Base-by-base conservation (phyloP, 495 filamentous ascomycete species). In the Cercophora newfieldiana region DNA sequence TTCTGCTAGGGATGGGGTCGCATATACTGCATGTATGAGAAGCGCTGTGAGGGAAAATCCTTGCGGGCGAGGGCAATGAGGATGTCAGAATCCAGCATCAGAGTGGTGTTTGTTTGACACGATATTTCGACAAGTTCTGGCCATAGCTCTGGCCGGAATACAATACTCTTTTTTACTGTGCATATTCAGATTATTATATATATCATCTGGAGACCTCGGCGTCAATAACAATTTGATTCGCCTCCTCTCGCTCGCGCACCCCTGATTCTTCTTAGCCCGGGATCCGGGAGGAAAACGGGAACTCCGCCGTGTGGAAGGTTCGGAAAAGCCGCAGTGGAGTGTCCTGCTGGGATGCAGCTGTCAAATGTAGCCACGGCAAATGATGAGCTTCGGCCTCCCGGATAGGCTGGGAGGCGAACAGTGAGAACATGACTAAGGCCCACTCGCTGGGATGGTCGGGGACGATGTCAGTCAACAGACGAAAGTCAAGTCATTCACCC, bases 261-360 rank as follows among this genome's bases (percentile, higher is more conserved):
- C 50, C 50, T 7, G n/a, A 7, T 26, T 22, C 2, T 22, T 53
- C 2, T 22, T 53, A 14, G 50, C 25, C 21, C 50, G 10, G 6
- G 50, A 8, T 44, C 37, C 37, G 37, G 3, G 37, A 44, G 37
- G 37, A 44, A 22, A 4, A 53, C 50, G 19, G 50, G 50, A 51
- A 53, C 24, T 19, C 24, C 50, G 50, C 50, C 56, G 56, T 16
- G 65, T 68, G 66, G 63, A 68, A 68, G 66, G 56, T 21, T 68
- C 66, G 66, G 66, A 68, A 66, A 56, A 53, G 66, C 62, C 66
- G 56, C 66, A 65, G 56, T 57, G 54, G 51, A 55, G 33, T 8
- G 25, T 30, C 19, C 47, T n/a, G 26, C 25, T 51, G 29, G 37
- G 33, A 61, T 57, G 22, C 6, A n/a, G 16, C 30, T n/a, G 24